phyloP scores from a whole-genome alignment of 1,284 basidiomycete genomes.

The Boletus semigastroideus region DNA sequence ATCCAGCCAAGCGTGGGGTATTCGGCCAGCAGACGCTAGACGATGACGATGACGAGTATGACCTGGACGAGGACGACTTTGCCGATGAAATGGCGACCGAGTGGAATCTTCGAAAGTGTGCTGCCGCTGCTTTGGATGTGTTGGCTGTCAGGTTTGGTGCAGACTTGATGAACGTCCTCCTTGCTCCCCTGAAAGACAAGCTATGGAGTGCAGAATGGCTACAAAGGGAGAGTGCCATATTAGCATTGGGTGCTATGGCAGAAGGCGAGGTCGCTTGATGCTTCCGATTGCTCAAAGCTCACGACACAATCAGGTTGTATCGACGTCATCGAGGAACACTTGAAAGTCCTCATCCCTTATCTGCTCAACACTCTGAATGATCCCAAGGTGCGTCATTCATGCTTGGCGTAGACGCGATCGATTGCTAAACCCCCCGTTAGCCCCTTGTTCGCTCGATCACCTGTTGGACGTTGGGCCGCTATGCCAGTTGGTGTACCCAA shows the following conservation, averaged over 20 bases:
- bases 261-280: constrained; percentile 64
- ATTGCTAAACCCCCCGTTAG: constrained; percentile 38
- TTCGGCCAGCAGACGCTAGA: constrained; percentile 72
- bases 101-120: constrained; percentile 99
- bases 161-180: constrained; percentile 85
- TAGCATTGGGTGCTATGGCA: constrained; percentile 97
- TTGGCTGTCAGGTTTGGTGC: constrained; percentile 90
- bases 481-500: constrained; percentile 94
- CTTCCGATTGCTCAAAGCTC: constrained; percentile 2
- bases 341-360: constrained; percentile 91
- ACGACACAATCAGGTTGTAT: constrained; percentile 78
- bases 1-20: constrained; percentile 53
- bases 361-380: constrained; percentile 89
- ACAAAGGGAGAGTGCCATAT: constrained; percentile 92
- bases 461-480: constrained; percentile 99
- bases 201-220: constrained; percentile 94
- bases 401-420: neutral
- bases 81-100: constrained; percentile 97
- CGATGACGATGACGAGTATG: constrained; percentile 81
- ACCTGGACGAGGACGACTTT: constrained; percentile 88
- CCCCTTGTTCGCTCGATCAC: constrained; percentile 98
- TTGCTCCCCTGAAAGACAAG: constrained; percentile 91
- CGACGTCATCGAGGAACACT: constrained; percentile 91
- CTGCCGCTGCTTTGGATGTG: constrained; percentile 96
- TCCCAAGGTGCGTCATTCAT: constrained; percentile 65